These are phyloP conservation scores for Dipodascus albidus DNA, from an alignment of 805 yeast genomes.

Conservation along the genomic window DNA sequence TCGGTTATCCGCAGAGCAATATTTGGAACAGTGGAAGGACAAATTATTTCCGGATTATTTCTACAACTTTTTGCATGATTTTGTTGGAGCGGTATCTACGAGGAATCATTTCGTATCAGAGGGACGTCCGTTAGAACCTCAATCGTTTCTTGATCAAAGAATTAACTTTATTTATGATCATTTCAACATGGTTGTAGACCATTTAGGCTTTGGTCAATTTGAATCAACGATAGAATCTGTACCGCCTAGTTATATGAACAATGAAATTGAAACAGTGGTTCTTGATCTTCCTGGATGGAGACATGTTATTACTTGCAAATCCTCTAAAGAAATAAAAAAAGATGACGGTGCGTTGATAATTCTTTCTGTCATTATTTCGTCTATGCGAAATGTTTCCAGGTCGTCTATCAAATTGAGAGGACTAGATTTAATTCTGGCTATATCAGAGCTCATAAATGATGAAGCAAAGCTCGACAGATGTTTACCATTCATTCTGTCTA, in stretches of 20 bases:
- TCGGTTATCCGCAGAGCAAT: conserved; percentile 43
- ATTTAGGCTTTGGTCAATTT: background rate
- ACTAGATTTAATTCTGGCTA: conserved; percentile 61
- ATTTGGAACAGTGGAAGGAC: conserved; percentile 40
- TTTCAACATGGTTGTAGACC: background rate
- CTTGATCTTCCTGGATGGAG: background rate
- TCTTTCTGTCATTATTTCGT: conserved; percentile 45
- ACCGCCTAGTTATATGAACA: background rate
- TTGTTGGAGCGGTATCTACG: conserved; percentile 28
- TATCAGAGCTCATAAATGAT: conserved; percentile 68
- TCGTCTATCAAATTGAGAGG: conserved; percentile 55
- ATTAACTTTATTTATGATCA: background rate
- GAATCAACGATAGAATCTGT: background rate
- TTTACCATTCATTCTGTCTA: conserved; percentile 64
- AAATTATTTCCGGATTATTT: conserved; percentile 56
- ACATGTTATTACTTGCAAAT: background rate
- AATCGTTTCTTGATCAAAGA: background rate
- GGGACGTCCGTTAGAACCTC: background rate
- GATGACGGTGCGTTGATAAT: conserved; percentile 43
- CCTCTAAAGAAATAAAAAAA: background rate
- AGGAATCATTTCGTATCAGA: background rate
- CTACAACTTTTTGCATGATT: conserved; percentile 55
- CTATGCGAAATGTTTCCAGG: conserved; percentile 47
- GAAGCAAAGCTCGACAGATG: conserved; percentile 79
- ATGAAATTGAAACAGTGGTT: background rate